Evolutionary conservation across 176 grass and related monocot genomes (phyloP).

Genomic region (Tillandsia fasciculata): DNA sequence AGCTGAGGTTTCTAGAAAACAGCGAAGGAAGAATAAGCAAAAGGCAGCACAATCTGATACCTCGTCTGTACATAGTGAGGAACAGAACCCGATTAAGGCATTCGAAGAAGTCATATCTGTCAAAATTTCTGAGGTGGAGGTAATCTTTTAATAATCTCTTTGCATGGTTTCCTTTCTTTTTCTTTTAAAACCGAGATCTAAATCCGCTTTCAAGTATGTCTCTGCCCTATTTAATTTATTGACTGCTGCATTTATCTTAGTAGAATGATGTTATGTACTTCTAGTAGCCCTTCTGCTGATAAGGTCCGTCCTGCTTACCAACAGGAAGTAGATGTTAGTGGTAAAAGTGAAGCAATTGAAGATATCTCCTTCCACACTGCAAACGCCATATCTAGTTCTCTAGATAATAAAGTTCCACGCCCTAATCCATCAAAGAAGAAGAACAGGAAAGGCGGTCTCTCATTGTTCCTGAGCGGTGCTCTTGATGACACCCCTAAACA

Average conservation of each 20-base stretch:
- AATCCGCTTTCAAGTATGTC: background rate
- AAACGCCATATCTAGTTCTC: conserved; percentile 29
- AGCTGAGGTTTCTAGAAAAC: conserved; percentile 67
- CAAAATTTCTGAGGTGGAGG: conserved; percentile 41
- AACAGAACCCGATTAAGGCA: conserved; percentile 22
- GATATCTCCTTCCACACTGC: conserved; percentile 30
- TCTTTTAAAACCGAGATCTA: conserved; percentile 12
- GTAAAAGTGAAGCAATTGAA: conserved; percentile 31
- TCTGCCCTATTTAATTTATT: background rate
- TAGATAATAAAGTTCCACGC: conserved; percentile 35
- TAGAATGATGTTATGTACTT: too few relatives aligned
- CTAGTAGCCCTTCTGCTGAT: conserved; percentile 4
- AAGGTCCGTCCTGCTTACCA: conserved; percentile 22
- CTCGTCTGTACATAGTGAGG: conserved; percentile 36
- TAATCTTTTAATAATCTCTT: conserved; percentile 18
- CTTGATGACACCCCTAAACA: conserved; percentile 73
- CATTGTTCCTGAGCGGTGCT: conserved; percentile 90
- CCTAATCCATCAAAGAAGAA: conserved; percentile 72
- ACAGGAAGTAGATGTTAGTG: conserved; percentile 34
- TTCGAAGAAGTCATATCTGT: conserved; percentile 33
- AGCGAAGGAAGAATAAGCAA: conserved; percentile 62
- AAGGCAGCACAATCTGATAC: conserved; percentile 36
- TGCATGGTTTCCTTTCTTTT: background rate
- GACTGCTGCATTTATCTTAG: background rate
- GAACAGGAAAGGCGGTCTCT: conserved; percentile 83